Conservation (phyloP, 495 filamentous ascomycete genomes). For the Penicillium tannophilum region DNA sequence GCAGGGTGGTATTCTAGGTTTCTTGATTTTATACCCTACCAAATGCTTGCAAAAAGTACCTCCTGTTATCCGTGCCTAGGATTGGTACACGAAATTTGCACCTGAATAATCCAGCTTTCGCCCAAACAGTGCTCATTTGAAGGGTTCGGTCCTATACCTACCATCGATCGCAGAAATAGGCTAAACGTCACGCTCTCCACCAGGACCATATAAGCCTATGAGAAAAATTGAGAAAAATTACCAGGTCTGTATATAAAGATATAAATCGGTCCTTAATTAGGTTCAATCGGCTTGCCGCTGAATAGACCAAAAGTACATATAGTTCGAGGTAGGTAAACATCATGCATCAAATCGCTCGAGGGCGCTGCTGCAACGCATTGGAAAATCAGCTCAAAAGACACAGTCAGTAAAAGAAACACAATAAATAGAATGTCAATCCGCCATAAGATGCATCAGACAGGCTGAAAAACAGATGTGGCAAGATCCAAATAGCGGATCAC, state of each 20-base stretch:
- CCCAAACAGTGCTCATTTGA: background rate
- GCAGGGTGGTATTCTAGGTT: background rate
- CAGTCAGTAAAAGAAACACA: slow-evolving; percentile 11
- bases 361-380: slow-evolving; percentile 10
- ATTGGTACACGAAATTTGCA: too few species aligned
- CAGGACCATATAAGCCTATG: background rate
- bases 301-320: slow-evolving; percentile 15
- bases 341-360: slow-evolving; percentile 23
- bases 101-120: background rate
- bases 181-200: too few species aligned
- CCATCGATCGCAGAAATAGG: background rate
- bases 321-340: slow-evolving; percentile 16
- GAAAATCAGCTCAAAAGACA: slow-evolving; percentile 14
- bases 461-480: slow-evolving; percentile 15
- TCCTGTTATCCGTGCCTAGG: too few species aligned
- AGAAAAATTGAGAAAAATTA: background rate
- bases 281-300: slow-evolving; percentile 10
- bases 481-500: slow-evolving; percentile 8
- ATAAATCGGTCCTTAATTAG: background rate
- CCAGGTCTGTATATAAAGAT: background rate
- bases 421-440: slow-evolving; percentile 18
- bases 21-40: background rate
- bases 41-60: too few species aligned
- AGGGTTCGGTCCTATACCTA: background rate
- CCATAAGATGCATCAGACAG: slow-evolving; percentile 28